These are phyloP conservation scores for Colletotrichum sp. DNA, from an alignment of 2,329 filamentous ascomycete genomes.

Conservation along the genomic window DNA sequence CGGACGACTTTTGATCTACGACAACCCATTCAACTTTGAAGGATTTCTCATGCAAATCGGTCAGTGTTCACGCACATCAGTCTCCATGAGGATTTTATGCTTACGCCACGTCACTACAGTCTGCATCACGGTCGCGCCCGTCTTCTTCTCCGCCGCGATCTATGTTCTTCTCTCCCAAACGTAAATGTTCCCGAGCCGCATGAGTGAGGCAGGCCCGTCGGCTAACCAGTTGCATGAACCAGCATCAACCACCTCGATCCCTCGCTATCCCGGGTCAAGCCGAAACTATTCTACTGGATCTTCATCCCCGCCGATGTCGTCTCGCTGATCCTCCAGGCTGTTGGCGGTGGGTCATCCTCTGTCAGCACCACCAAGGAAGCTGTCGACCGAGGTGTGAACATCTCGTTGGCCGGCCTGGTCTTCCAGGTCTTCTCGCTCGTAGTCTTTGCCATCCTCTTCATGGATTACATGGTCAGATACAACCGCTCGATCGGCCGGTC, in stretches of 20 bases:
- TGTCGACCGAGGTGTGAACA: slow-evolving; percentile 45
- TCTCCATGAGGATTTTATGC: background rate
- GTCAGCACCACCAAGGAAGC: slow-evolving; percentile 34
- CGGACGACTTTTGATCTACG: slow-evolving; percentile 60
- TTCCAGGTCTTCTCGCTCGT: slow-evolving; percentile 56
- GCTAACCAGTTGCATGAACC: background rate
- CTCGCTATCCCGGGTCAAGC: slow-evolving; percentile 31
- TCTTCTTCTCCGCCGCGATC: slow-evolving; percentile 32
- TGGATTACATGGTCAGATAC: slow-evolving; percentile 42
- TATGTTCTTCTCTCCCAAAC: slow-evolving; percentile 27
- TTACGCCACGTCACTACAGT: slow-evolving; percentile 22
- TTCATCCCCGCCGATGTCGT: slow-evolving; percentile 56
- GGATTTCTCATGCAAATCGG: slow-evolving; percentile 69
- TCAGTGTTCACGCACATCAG: slow-evolving; percentile 26
- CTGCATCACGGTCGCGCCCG: slow-evolving; percentile 34
- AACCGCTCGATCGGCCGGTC: slow-evolving; percentile 28
- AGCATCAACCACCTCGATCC: slow-evolving; percentile 31
- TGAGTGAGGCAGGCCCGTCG: accelerated
- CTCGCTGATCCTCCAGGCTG: slow-evolving; percentile 56
- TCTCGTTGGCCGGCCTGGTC: slow-evolving; percentile 55
- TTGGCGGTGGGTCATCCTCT: slow-evolving; percentile 51
- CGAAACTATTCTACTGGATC: slow-evolving; percentile 34
- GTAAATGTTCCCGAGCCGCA: background rate
- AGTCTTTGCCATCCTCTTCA: slow-evolving; percentile 47
- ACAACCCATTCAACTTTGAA: slow-evolving; percentile 60